Base-by-base conservation (phyloP, 2,329 filamentous ascomycete species). In the Beauveria asiatica region DNA sequence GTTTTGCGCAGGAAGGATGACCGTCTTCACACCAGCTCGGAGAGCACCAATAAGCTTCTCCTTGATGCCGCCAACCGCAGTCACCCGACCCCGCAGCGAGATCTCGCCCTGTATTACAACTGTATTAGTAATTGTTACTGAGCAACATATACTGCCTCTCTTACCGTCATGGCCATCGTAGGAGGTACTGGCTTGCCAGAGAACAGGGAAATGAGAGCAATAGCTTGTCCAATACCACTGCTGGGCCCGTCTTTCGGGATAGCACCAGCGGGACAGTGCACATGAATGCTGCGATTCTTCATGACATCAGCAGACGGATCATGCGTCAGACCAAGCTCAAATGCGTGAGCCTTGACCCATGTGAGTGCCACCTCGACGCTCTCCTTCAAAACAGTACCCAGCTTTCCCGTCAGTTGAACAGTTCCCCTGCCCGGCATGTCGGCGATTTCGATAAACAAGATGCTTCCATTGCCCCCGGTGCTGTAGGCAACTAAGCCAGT, bases 331-430 rank as follows among this genome's bases (percentile, higher is more conserved):
- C 92, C 92, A 13, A 99, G 81, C 69, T 96, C 90, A 69, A 88
- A 97, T 3, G 93, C 92, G 72, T 99, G 93, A 4, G 91, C 90
- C 74, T 97, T 97, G 56, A 99, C 94, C 94, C 94, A 99, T 17
- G 88, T 93, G 39, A 97, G 81, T 11, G 94, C 94, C 21, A 99
- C 94, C 73, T 97, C 93, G 46, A 97, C 94, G 64, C 88, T 93
- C 75, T 99, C 94, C 75, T 97, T 97, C 62, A 99, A 84, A 33
- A 99, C 94, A 67, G 97, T 92, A 64, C 94, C 94, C 7, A 99
- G 85, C 73, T 96, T 97, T 63, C 94, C 94, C 1, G 94, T 99
- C 27, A 99, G 85, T 75, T 97, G 94, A 41, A 99, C 91, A 57
- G 88, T 87, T 39, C 94, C 94, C 60, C 84, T 87, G 48, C 94